phyloP scores from a whole-genome alignment of 2,329 filamentous ascomycete species.

The Venturia pyrina region DNA sequence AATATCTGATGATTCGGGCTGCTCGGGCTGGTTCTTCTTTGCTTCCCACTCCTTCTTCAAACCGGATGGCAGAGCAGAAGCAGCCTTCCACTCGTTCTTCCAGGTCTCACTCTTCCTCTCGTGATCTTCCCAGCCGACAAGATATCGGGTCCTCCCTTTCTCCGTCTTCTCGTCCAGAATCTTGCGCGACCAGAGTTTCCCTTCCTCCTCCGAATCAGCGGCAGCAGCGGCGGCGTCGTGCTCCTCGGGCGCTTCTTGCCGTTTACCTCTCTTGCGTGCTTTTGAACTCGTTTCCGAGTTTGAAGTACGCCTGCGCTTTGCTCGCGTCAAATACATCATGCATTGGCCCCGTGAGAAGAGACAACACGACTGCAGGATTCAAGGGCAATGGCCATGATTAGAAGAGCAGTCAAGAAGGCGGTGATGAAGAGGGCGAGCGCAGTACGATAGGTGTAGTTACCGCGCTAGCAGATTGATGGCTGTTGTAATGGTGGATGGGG shows the following conservation, averaged over 20 bases:
- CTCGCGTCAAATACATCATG: slow-evolving; percentile 8
- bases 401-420: background rate
- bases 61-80: slow-evolving; percentile 3
- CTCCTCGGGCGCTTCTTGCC: background rate
- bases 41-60: slow-evolving; percentile 5
- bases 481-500: background rate
- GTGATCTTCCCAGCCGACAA: slow-evolving; percentile 5
- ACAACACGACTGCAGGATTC: background rate
- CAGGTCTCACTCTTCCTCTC: slow-evolving; percentile 4
- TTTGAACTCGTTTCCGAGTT: slow-evolving; percentile 4
- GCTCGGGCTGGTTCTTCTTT: slow-evolving; percentile 1
- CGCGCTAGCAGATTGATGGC: background rate
- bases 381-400: slow-evolving; percentile 4
- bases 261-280: background rate
- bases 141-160: background rate
- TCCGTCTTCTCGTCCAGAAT: slow-evolving; percentile 1
- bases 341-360: slow-evolving; percentile 1
- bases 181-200: slow-evolving; percentile 5
- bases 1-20: slow-evolving; percentile 1
- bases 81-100: slow-evolving; percentile 6
- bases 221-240: background rate
- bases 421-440: background rate
- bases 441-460: background rate
- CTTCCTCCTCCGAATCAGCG: slow-evolving; percentile 5
- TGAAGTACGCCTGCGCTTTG: slow-evolving; percentile 4